These are phyloP conservation scores for Colletotrichum karsti DNA, from an alignment of 2,329 filamentous ascomycete species.

Conservation along the genomic window DNA sequence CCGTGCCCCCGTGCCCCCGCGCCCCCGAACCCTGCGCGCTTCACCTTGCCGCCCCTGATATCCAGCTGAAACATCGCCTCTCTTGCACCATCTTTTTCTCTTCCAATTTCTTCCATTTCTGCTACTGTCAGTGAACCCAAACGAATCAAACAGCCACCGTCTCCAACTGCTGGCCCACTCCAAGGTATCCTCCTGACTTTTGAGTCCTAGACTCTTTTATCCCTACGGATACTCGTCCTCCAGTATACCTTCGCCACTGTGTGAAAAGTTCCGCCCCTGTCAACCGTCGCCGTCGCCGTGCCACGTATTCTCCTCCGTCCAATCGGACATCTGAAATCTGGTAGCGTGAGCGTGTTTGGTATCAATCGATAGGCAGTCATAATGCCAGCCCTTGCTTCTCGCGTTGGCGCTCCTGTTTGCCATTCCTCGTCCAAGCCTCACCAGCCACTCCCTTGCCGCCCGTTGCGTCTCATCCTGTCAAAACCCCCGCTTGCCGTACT, in stretches of 20 bases:
- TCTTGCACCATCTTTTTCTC: background rate
- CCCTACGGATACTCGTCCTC: background rate
- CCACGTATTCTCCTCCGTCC: background rate
- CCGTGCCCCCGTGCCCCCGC: background rate
- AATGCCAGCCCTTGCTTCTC: background rate
- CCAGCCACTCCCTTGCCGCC: background rate
- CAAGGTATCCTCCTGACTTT: background rate
- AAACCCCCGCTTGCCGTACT: background rate
- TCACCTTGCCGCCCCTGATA: background rate
- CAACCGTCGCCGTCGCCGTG: background rate
- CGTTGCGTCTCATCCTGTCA: background rate
- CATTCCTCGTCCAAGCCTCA: background rate
- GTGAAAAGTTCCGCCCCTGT: no score
- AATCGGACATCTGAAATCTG: background rate
- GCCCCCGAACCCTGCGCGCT: background rate
- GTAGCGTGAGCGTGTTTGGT: background rate
- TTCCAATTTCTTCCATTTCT: background rate
- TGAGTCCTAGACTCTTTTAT: background rate
- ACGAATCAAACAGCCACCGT: background rate
- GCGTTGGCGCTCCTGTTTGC: background rate
- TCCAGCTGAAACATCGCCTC: constrained; percentile 4
- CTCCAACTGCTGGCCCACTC: background rate
- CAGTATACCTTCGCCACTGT: no score
- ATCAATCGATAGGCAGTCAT: background rate
- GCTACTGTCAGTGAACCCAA: background rate